phyloP scores from a whole-genome alignment of 306 rosid genomes.

The Betula pendula region DNA sequence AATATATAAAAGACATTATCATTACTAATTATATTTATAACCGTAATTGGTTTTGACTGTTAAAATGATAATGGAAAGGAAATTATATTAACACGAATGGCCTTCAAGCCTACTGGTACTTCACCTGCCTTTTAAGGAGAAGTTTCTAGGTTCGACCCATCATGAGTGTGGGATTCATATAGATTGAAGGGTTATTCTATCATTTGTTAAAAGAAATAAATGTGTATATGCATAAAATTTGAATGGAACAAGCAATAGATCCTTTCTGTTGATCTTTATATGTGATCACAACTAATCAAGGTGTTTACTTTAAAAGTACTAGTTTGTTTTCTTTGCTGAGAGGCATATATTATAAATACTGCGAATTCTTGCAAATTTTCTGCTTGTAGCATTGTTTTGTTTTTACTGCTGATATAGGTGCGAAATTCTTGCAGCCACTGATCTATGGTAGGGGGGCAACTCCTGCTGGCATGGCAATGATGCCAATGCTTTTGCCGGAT shows the following conservation, averaged over 20 bases:
- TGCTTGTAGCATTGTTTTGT: background rate
- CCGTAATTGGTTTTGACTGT: background rate
- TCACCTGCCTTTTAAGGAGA: background rate
- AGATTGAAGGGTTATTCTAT: no score
- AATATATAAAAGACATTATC: background rate
- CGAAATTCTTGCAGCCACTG: conserved; percentile 58
- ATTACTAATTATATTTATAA: background rate
- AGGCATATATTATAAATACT: no score
- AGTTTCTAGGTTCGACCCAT: background rate
- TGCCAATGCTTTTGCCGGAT: conserved; percentile 73
- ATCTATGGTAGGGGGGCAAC: conserved; percentile 61
- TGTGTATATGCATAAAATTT: background rate
- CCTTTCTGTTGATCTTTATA: background rate
- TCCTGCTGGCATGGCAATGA: conserved; percentile 66
- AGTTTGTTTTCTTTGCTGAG: background rate
- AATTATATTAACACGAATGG: background rate
- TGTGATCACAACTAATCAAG: background rate
- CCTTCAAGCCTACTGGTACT: background rate
- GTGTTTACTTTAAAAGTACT: background rate
- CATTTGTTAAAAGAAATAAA: no score
- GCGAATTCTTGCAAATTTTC: background rate
- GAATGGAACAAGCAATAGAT: background rate
- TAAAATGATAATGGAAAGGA: no score
- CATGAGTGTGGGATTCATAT: background rate
- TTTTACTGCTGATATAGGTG: conserved; percentile 30